Conservation (phyloP, 202 grass and related monocot genomes). For the Miscanthus sacchariflorus region DNA sequence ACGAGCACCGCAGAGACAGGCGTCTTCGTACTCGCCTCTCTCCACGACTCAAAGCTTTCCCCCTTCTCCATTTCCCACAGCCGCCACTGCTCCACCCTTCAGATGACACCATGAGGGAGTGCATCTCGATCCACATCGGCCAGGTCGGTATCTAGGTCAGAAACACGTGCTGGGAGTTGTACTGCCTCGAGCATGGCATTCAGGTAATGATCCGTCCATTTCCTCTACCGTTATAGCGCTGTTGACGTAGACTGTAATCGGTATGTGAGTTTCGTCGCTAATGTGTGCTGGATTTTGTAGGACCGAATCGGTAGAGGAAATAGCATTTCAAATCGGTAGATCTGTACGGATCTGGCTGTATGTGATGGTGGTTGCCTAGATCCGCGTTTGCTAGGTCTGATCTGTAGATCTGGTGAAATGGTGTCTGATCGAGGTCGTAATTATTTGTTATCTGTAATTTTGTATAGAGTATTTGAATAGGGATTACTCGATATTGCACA, state of each 20-base stretch:
- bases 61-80: neutral
- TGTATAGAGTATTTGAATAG: neutral
- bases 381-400: neutral
- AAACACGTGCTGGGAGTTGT: slow-evolving; percentile 98
- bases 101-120: slow-evolving; percentile 80
- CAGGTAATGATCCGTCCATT: slow-evolving; percentile 52
- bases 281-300: neutral
- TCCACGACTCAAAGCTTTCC: slow-evolving; percentile 54
- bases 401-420: neutral
- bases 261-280: neutral
- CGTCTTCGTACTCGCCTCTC: slow-evolving; percentile 81
- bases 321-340: neutral
- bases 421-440: rapidly evolving
- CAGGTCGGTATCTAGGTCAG: slow-evolving; percentile 99
- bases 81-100: neutral
- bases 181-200: slow-evolving; percentile 99
- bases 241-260: neutral
- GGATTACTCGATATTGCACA: neutral
- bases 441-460: neutral
- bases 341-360: neutral
- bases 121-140: slow-evolving; percentile 98
- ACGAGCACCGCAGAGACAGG: slow-evolving; percentile 50
- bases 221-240: neutral
- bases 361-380: neutral
- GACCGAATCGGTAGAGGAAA: neutral